Evolutionary conservation across 1,139 yeast genomes (phyloP).

Genomic region (Candida glucosophila): DNA sequence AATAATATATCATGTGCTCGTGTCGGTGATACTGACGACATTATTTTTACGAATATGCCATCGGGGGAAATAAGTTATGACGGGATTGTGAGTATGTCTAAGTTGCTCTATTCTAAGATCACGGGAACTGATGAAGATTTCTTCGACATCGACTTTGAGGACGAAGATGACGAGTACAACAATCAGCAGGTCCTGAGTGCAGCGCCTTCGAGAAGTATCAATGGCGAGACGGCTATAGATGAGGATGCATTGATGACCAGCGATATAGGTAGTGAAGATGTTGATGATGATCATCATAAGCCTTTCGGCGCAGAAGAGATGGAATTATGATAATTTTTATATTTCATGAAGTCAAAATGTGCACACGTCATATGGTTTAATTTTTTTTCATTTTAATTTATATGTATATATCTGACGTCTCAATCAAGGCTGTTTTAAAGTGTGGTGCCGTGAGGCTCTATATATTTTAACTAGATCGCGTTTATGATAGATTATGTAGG

Average conservation of each 20-base stretch:
- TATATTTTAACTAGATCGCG: no score
- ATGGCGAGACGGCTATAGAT: constrained; percentile 4
- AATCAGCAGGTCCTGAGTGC: constrained; percentile 5
- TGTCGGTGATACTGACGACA: constrained; percentile 30
- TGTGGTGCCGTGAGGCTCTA: no score
- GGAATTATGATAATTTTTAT: constrained; percentile 40
- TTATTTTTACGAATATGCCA: constrained; percentile 66
- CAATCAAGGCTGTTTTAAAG: no score
- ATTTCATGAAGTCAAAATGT: no score
- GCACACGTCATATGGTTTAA: no score
- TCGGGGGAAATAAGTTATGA: constrained; percentile 83
- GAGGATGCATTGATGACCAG: constrained; percentile 13
- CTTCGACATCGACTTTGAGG: constrained; percentile 93
- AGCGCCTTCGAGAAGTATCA: constrained; percentile 5
- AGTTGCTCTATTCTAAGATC: constrained; percentile 59
- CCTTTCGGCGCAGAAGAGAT: constrained; percentile 64
- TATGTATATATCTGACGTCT: no score
- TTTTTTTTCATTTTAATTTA: no score
- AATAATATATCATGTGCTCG: constrained; percentile 25
- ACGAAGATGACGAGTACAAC: constrained; percentile 48
- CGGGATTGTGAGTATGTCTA: constrained; percentile 80
- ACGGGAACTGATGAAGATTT: constrained; percentile 94
- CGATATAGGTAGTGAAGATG: constrained; percentile 35
- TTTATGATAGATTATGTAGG: no score
- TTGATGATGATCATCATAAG: constrained; percentile 37